Base-by-base conservation (phyloP, 345 rosid species). In the Chamaenerion angustifolium region DNA sequence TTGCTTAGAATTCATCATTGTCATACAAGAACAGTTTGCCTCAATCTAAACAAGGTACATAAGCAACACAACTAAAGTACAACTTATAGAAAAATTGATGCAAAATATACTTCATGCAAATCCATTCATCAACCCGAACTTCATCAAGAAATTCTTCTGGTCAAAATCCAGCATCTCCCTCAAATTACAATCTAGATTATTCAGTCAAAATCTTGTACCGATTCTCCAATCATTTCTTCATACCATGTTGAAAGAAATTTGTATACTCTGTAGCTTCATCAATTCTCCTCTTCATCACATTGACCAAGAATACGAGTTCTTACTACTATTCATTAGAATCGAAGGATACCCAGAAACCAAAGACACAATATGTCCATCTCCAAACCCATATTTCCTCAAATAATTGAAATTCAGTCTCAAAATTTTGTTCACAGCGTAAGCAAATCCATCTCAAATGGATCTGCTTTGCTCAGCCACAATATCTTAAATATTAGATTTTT, bases 161-260 rank as follows among this genome's bases (percentile, higher is more conserved):
- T 56, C 55, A 44, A 60, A 62, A 41, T 55, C 60, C 15, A 62
- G 23, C 66, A 62, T 62, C 55, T 62, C 66, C 0, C 55, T 37
- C 60, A 62, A 45, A 35, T 55, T 62, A 50, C 56, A 55, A 12
- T 17, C 42, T 43, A 55, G 37, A 44, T 45, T 50, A 35, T 41
- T 49, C 44, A 14, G 35, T 23, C 60, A 62, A 62, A 45, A 62
- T 41, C 23, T 45, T 55, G 60, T 62, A 45, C 12, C 66, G 66
- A 14, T 18, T 48, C 66, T 55, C 55, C 21, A 62, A 11, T 62
- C 60, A 55, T 55, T 55, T 62, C 45, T 62, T 62, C 17, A 62
- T 51, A 11, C 66, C 41, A 45, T 62, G 55, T 15, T 11, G 55
- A 17, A 62, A 62, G 65, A 62, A 62, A 48, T 62, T 51, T 7